These are phyloP conservation scores for Rhizopus microsporus DNA, from an alignment of 371 early-diverging fungal genomes.

Conservation along the genomic window DNA sequence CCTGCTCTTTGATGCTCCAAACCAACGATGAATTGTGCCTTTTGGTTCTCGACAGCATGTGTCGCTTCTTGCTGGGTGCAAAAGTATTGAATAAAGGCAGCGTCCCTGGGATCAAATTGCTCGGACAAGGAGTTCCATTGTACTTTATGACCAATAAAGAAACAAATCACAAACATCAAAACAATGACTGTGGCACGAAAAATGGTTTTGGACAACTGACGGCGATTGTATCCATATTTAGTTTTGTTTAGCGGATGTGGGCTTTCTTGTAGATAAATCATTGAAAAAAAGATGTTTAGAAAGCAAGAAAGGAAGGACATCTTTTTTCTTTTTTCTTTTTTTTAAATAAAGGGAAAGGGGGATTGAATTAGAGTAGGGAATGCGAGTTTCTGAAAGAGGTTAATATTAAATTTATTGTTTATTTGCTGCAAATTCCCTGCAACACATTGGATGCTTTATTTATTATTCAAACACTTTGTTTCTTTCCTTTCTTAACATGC, in stretches of 20 bases:
- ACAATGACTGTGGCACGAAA: neutral
- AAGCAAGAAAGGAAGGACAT: neutral
- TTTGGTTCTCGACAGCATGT: neutral
- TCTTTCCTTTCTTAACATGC: constrained; percentile 9
- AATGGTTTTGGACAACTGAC: neutral
- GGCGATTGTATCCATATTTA: neutral
- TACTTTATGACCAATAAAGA: constrained; percentile 12
- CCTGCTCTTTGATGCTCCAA: constrained; percentile 10
- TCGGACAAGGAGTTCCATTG: constrained; percentile 14
- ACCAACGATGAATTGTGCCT: neutral
- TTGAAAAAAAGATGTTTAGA: neutral
- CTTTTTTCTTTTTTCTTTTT: no score
- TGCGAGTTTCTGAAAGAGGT: neutral
- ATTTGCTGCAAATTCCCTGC: constrained; percentile 5
- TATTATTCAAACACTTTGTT: constrained; percentile 5
- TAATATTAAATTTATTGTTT: constrained; percentile 1
- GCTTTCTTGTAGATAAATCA: constrained; percentile 2
- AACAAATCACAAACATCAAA: constrained; percentile 3
- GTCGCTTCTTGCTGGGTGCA: constrained; percentile 11
- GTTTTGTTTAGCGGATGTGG: neutral
- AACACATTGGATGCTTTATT: constrained; percentile 13
- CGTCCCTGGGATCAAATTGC: constrained; percentile 15
- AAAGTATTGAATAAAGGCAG: constrained; percentile 14
- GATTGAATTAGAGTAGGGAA: neutral
- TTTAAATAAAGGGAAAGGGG: neutral